Conservation (phyloP, 345 rosid genomes). For the Aethionema arabicum region DNA sequence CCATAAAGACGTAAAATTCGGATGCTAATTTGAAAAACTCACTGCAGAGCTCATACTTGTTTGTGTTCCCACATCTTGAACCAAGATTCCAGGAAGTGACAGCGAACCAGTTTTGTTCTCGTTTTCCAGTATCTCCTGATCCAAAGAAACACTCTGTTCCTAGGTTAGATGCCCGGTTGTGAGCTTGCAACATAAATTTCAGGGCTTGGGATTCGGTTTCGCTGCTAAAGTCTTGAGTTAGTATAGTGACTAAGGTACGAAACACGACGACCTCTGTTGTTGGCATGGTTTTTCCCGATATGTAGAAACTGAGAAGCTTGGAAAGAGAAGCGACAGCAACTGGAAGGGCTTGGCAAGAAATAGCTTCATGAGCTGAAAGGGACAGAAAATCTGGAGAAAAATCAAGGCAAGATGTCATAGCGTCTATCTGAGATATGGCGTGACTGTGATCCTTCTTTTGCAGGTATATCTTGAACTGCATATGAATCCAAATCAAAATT, state of each 20-base stretch:
- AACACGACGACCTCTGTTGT: conserved; percentile 71
- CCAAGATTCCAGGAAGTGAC: conserved; percentile 84
- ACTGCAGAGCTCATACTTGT: conserved; percentile 61
- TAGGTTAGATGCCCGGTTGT: conserved; percentile 56
- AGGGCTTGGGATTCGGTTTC: conserved; percentile 68
- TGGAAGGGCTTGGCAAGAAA: conserved; percentile 73
- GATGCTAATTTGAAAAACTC: conserved; percentile 67
- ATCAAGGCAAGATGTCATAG: conserved; percentile 70
- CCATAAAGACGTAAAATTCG: conserved; percentile 48
- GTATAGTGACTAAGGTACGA: conserved; percentile 75
- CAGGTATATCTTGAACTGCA: conserved; percentile 85
- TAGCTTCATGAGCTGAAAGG: conserved; percentile 95
- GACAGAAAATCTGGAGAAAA: conserved; percentile 79
- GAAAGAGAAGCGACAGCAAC: conserved; percentile 81
- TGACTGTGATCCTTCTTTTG: conserved; percentile 54
- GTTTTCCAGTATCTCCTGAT: conserved; percentile 67
- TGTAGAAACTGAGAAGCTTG: conserved; percentile 60
- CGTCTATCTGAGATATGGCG: conserved; percentile 74
- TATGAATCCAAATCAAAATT: conserved; percentile 28
- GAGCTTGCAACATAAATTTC: conserved; percentile 54
- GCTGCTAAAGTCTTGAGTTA: conserved; percentile 53
- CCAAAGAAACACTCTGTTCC: conserved; percentile 76
- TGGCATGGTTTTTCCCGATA: conserved; percentile 64
- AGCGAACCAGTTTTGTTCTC: conserved; percentile 89
- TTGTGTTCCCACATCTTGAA: conserved; percentile 67